Base-by-base conservation (phyloP, 2,329 filamentous ascomycete species). In the Kalmusia sp. region DNA sequence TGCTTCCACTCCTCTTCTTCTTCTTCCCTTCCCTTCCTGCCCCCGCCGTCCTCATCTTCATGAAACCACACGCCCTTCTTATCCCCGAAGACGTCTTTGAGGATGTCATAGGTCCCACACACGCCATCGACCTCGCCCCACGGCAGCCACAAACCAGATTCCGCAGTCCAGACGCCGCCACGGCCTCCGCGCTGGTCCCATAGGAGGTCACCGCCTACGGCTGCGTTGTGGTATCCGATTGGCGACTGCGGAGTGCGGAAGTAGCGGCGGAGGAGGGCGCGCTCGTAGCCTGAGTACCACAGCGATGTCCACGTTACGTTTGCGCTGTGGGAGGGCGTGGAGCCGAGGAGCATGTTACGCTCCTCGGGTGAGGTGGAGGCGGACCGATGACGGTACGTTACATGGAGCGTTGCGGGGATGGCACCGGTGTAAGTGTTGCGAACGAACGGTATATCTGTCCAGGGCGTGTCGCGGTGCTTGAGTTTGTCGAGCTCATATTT, bases 141-240 rank as follows among this genome's bases (percentile, higher is more conserved):
- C 0, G 74, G 73, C 19, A 82, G 54, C 81, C 81, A 84, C 1
- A 60, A 56, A 31, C 75, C 71, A 17, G 74, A 74, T n/a, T 73
- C 69, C 11, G 76, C 77, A 0, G 81, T 82, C 82, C 82, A 85
- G 3, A 83, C 67, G 6, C 82, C 82, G 3, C 82, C 81, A n/a
- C 73, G 75, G 0, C 82, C 82, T 8, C 81, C 82, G 12, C 80
- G 76, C 49, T 72, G 64, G 58, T 84, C 79, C 79, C 80, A 81
- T 66, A 74, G 75, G 1, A 74, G 70, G 44, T 80, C 75, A 3
- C 79, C 80, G 11, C 79, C 81, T 0, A 78, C 70, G 6, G 77
- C 71, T 0, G 77, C 75, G 8, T 74, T 74, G 49, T 79, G 75
- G 12, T 78, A 77, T 0, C 77, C 76, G 25, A 74, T 67, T 1